These are phyloP conservation scores for Taiwanofungus camphoratus DNA, from an alignment of 1,284 basidiomycete species.

Conservation along the genomic window DNA sequence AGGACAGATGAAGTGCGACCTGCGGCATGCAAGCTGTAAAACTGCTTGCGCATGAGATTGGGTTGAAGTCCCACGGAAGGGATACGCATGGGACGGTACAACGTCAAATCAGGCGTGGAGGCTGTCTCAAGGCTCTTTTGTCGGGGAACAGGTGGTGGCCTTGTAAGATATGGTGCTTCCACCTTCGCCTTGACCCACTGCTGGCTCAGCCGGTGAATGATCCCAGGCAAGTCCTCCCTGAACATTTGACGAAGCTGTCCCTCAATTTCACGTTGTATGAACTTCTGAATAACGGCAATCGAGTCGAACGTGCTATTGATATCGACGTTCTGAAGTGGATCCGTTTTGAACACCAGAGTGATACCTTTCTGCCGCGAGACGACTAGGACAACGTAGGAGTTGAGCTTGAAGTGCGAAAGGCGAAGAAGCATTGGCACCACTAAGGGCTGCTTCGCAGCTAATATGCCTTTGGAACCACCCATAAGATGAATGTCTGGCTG, in stretches of 20 bases:
- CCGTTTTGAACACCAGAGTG: slow-evolving; percentile 99
- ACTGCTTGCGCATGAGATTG: slow-evolving; percentile 15
- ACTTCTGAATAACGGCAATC: slow-evolving; percentile 95
- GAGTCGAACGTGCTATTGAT: slow-evolving; percentile 98
- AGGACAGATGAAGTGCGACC: slow-evolving; percentile 22
- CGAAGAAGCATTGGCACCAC: slow-evolving; percentile 98
- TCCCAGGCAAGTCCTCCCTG: slow-evolving; percentile 92
- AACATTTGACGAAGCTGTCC: slow-evolving; percentile 98
- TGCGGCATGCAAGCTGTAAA: slow-evolving; percentile 18
- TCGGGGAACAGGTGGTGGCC: slow-evolving; percentile 20
- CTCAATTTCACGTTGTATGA: slow-evolving; percentile 96
- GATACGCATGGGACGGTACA: slow-evolving; percentile 18
- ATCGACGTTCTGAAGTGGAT: slow-evolving; percentile 96
- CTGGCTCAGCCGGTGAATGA: slow-evolving; percentile 94
- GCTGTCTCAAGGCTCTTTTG: slow-evolving; percentile 28
- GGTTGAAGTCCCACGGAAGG: slow-evolving; percentile 19
- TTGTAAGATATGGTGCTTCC: slow-evolving; percentile 71
- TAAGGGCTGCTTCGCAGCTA: slow-evolving; percentile 88
- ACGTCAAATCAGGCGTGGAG: slow-evolving; percentile 25
- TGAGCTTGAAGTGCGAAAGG: slow-evolving; percentile 90
- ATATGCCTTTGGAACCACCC: slow-evolving; percentile 74
- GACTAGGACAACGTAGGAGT: slow-evolving; percentile 96
- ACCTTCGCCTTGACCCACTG: slow-evolving; percentile 90
- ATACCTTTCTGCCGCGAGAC: slow-evolving; percentile 97
- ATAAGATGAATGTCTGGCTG: slow-evolving; percentile 77